Conservation (phyloP, 1,284 basidiomycete species). For the Ceratobasidium sp. region DNA sequence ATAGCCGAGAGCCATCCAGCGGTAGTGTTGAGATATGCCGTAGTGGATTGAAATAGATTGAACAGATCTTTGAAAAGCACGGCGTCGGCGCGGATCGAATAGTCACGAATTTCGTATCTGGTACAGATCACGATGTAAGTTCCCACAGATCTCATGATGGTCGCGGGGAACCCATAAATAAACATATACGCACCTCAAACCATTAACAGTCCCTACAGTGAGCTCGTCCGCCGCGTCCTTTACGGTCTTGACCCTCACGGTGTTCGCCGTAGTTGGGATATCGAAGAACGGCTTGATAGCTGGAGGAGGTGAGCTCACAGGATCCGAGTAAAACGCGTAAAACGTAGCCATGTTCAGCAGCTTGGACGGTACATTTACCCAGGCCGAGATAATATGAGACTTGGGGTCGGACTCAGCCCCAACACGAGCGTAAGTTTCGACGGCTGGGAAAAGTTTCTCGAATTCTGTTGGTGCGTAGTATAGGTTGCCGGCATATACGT, state of each 20-base stretch:
- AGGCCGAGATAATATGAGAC: conserved; percentile 16
- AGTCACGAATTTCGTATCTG: conserved; percentile 17
- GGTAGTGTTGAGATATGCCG: conserved; percentile 10
- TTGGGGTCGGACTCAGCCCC: conserved; percentile 18
- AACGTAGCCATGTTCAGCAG: conserved; percentile 20
- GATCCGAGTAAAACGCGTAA: conserved; percentile 24
- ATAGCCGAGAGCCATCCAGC: conserved; percentile 15
- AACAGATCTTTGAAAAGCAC: conserved; percentile 8
- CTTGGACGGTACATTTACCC: conserved; percentile 17
- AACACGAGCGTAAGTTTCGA: conserved; percentile 6
- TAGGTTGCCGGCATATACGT: conserved; percentile 24
- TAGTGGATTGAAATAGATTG: neutral
- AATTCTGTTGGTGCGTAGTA: conserved; percentile 10
- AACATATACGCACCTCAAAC: neutral
- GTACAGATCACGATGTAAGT: neutral
- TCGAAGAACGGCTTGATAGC: conserved; percentile 24
- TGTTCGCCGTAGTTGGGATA: conserved; percentile 17
- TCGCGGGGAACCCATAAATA: neutral
- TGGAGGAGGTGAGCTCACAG: conserved; percentile 15
- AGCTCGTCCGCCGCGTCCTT: conserved; percentile 19
- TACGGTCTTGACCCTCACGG: conserved; percentile 25
- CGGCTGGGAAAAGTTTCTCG: neutral
- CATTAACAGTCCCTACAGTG: neutral
- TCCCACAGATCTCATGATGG: neutral
- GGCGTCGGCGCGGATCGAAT: conserved; percentile 25